Base-by-base conservation (phyloP, 495 filamentous ascomycete genomes). In the Daldinia concentrica region DNA sequence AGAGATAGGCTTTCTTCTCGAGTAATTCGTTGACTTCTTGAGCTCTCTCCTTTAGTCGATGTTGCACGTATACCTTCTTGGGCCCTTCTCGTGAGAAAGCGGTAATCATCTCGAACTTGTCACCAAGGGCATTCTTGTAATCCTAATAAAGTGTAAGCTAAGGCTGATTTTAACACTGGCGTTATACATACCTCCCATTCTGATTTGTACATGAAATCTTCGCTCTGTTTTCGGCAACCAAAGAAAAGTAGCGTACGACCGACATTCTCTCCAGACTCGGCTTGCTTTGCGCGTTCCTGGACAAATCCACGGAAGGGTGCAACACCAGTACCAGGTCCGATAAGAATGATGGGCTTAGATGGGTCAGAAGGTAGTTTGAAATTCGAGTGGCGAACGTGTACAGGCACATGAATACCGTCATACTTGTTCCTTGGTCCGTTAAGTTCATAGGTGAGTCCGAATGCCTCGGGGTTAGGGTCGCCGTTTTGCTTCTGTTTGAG, bases 311-410 rank as follows among this genome's bases (percentile, higher is more conserved):
- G 87, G 88, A 99, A 97, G 14, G 95, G 95, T 11, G 95, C 95
- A 50, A 98, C 95, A 84, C 95, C 95, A 64, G 96, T 98, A 74
- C 95, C 95, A 19, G 95, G 95, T 36, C 95, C 95, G 77, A 99
- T 87, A 89, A 97, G 92, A 79, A 99, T 95, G 68, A 99, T 85
- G 22, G 95, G 95, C 81, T 93, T 95, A 19, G 92, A 87, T 6
- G 95, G 94, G 73, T 99, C 95, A 39, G 95, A 97, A 36, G 95
- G 95, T 24, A 99, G 87, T 82, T 98, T 98, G 89, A 99, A 99
- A 84, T 99, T 99, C 52, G 95, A 99, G 83, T 97, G 94, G 62
- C 95, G 92, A 57, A 98, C 89, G 79, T 98, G 96, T 24, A 98
- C 93, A 3, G 96, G 95, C 4, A 98, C 91, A 73, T 97, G 95